These are phyloP conservation scores for Sporothrix pseudoabietina DNA, from an alignment of 2,329 filamentous ascomycete genomes.

Conservation along the genomic window DNA sequence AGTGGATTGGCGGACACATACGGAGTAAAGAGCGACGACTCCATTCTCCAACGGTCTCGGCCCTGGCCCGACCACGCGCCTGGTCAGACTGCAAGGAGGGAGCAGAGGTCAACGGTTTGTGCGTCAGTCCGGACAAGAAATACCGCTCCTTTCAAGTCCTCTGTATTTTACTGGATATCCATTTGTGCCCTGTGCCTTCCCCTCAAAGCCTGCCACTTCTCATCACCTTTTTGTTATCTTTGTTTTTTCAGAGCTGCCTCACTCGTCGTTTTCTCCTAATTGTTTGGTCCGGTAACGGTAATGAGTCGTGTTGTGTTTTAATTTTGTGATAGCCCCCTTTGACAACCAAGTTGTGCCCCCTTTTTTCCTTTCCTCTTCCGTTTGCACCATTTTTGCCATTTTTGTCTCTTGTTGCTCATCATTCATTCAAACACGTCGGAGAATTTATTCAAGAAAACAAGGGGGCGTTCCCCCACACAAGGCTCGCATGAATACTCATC, in stretches of 20 bases:
- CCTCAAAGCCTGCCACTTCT: neutral
- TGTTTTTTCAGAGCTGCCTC: neutral
- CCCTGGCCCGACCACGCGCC: neutral
- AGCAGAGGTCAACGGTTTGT: constrained; percentile 4
- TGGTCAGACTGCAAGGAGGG: neutral
- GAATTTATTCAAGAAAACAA: neutral
- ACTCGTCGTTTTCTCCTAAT: neutral
- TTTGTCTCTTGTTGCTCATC: neutral
- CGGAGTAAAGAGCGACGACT: neutral
- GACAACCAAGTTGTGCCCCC: neutral
- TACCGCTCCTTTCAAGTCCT: neutral
- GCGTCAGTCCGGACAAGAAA: neutral
- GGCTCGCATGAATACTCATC: constrained; percentile 21
- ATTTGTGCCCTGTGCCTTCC: neutral
- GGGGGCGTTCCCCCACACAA: neutral
- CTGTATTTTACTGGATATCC: neutral
- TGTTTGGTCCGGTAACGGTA: neutral
- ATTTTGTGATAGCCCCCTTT: constrained; percentile 13
- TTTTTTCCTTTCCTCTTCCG: neutral
- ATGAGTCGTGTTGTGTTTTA: neutral
- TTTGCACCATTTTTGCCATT: neutral
- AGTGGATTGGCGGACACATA: neutral
- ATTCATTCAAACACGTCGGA: neutral
- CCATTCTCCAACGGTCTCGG: constrained; percentile 13
- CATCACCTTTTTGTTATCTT: neutral